Percentiles rank a stretch among this genome's conserved stretches.
phyloP scores from a whole-genome alignment of 2,329 filamentous ascomycete genomes.

The Epichloe amarillans region DNA sequence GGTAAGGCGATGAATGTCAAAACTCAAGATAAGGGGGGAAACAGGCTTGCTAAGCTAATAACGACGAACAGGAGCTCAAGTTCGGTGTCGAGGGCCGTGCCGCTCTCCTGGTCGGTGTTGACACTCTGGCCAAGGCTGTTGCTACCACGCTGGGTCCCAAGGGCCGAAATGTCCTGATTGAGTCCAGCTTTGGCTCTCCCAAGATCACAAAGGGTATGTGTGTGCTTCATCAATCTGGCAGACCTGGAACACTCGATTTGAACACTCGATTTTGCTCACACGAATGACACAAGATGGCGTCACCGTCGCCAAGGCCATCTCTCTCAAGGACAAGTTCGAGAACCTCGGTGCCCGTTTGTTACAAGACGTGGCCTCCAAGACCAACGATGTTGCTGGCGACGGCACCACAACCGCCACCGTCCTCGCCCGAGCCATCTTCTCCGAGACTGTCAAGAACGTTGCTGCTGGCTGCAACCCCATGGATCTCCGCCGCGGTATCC shows the following conservation, averaged over 20 bases:
- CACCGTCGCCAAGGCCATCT: conserved; percentile 78
- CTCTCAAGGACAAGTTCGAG: conserved; percentile 97
- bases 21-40: too few species aligned
- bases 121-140: conserved; percentile 92
- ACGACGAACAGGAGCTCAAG: conserved; percentile 65
- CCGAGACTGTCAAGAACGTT: conserved; percentile 99
- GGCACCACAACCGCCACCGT: conserved; percentile 97
- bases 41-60: not conserved
- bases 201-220: conserved; percentile 93
- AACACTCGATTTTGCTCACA: conserved; percentile 17
- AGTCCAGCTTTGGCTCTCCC: conserved; percentile 95
- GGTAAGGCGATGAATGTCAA: conserved; percentile 35
- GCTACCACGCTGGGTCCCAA: conserved; percentile 94
- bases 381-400: conserved; percentile 97
- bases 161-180: conserved; percentile 95
- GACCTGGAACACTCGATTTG: conserved; percentile 16
- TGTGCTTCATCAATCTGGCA: not conserved
- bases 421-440: conserved; percentile 95
- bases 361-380: conserved; percentile 98
- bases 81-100: conserved; percentile 93
- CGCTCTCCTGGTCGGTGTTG: conserved; percentile 80
- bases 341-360: conserved; percentile 95
- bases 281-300: conserved; percentile 54
- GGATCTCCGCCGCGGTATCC: conserved; percentile 93
- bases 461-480: conserved; percentile 99